A percentile compares a stretch with the other conserved stretches of the same genome.
phyloP scores from a whole-genome alignment of 2,329 filamentous ascomycete genomes.

The Aspergillus ruber region DNA sequence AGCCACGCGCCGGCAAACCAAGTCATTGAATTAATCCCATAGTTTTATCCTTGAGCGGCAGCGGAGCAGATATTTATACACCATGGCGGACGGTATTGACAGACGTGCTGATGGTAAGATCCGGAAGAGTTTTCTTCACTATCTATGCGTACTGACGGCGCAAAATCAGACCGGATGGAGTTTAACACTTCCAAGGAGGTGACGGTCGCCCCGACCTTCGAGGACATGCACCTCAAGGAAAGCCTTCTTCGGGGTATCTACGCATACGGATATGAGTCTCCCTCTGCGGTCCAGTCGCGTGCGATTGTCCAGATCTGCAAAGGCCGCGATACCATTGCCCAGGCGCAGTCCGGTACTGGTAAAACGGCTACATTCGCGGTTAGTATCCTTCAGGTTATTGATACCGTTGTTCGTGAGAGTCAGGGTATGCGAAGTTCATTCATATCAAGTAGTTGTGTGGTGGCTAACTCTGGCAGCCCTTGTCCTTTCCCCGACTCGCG shows the following conservation, averaged over 20 bases:
- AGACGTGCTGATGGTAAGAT: constrained; percentile 67
- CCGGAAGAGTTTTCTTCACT: constrained; percentile 2
- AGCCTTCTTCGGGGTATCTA: constrained; percentile 96
- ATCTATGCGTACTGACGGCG: constrained; percentile 17
- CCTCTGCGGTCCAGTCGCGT: constrained; percentile 93
- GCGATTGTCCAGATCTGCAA: constrained; percentile 99
- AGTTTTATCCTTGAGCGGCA: constrained; percentile 5
- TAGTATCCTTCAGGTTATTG: constrained; percentile 91
- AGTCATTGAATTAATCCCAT: constrained; percentile 5
- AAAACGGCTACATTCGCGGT: constrained; percentile 97
- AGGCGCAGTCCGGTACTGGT: constrained; percentile 93
- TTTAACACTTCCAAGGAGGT: constrained; percentile 98
- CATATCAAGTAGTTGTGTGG: not conserved
- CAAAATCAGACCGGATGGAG: constrained; percentile 73
- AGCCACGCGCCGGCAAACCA: not conserved
- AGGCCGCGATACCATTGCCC: constrained; percentile 95
- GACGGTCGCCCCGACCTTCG: constrained; percentile 82
- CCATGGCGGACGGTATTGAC: constrained; percentile 89
- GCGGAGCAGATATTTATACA: constrained; percentile 28
- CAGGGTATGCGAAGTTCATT: constrained; percentile 48
- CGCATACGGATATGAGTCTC: constrained; percentile 96
- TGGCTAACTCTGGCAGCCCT: constrained; percentile 51
- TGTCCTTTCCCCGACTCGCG: constrained; percentile 89
- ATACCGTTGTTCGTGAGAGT: constrained; percentile 84
- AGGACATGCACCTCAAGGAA: constrained; percentile 96